Evolutionary conservation across 208 protist genomes (phyloP), one percentile per base, ranked within the genome.

Genomic region (Leishmania tarentolae): DNA sequence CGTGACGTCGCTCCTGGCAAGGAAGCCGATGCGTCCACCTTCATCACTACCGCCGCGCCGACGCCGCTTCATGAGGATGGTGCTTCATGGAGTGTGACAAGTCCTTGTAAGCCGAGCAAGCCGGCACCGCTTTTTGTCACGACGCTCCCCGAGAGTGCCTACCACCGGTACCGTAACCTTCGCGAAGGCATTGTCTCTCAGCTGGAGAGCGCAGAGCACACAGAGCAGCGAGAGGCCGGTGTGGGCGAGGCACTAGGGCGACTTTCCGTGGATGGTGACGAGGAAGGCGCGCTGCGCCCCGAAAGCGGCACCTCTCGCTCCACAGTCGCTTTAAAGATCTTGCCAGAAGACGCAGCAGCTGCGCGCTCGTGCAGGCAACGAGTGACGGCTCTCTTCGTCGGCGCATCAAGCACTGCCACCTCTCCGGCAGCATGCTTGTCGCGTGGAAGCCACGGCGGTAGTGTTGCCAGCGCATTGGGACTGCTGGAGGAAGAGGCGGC

Each of bases 91-190:
- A 24, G 56, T 21, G 74, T 3, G 57, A 28, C 57, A 28, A 63
- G 42, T 50, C 53, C 69, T 15, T 63, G 46, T 42, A 79, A 79
- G 11, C 77, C 77, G 24, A 85, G 82, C 77, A 81, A 70, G n/a
- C 76, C 82, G 2, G 73, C 73, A 9, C 82, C 82, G 8, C 79
- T 63, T 52, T 85, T 85, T 31, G 77, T 85, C 35, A 85, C 82
- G 15, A 82, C 77, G 50, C 28, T 85, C 52, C 82, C 82, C 40
- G 50, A 61, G 59, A 82, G 82, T 53, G 79, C 77, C 11, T 82
- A 79, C 61, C 46, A 59, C 15, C 82, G 82, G 24, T 85, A 85
- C 76, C 52, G 76, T 5, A 73, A 24, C 17, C 63, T 85, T 11
- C 82, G 82, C 53, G 73, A 76, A 9, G 65, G 53, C 52, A 70